Conservation (phyloP, 1,139 yeast species). For the Yamadazyma conglobata region DNA sequence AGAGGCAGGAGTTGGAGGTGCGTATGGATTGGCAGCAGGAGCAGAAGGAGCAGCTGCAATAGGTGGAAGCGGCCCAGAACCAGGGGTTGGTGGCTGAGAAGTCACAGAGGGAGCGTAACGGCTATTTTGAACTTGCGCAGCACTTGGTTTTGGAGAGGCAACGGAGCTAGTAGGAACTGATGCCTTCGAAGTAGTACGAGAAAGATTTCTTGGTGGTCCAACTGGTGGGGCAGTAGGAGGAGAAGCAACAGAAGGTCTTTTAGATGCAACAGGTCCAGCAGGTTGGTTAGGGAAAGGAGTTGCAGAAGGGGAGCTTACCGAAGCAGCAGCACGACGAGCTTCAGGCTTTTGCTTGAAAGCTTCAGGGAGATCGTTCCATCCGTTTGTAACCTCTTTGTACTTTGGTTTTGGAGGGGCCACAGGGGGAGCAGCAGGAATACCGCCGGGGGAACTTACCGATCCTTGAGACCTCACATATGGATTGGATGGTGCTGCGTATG, state of each 20-base stretch:
- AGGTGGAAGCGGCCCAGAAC: conserved; percentile 8
- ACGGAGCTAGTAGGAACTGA: conserved; percentile 18
- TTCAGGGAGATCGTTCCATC: conserved; percentile 94
- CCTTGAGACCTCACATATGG: conserved; percentile 15
- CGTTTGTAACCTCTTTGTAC: conserved; percentile 63
- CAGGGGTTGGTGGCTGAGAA: conserved; percentile 13
- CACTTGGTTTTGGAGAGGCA: conserved; percentile 13
- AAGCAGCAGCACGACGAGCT: conserved; percentile 48
- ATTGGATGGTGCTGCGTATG: conserved; percentile 12
- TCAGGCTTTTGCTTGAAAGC: conserved; percentile 49
- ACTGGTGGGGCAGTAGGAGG: conserved; percentile 21
- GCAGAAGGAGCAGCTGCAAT: conserved; percentile 7
- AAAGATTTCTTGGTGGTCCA: conserved; percentile 32
- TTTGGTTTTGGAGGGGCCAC: conserved; percentile 35
- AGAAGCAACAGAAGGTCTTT: conserved; percentile 14
- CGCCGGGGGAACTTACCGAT: conserved; percentile 8
- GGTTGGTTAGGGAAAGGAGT: conserved; percentile 17
- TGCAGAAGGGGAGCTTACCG: conserved; percentile 31
- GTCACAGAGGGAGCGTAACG: conserved; percentile 43
- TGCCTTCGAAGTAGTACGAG: conserved; percentile 27
- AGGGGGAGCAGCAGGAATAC: conserved; percentile 7
- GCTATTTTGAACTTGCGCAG: conserved; percentile 17
- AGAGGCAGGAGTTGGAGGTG: conserved; percentile 12
- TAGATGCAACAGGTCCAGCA: conserved; percentile 11
- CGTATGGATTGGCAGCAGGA: conserved; percentile 5